Percentiles rank a stretch among this genome's conserved stretches.
These are phyloP conservation scores for Boechera retrofracta DNA, from an alignment of 345 rosid genomes.

Conservation along the genomic window DNA sequence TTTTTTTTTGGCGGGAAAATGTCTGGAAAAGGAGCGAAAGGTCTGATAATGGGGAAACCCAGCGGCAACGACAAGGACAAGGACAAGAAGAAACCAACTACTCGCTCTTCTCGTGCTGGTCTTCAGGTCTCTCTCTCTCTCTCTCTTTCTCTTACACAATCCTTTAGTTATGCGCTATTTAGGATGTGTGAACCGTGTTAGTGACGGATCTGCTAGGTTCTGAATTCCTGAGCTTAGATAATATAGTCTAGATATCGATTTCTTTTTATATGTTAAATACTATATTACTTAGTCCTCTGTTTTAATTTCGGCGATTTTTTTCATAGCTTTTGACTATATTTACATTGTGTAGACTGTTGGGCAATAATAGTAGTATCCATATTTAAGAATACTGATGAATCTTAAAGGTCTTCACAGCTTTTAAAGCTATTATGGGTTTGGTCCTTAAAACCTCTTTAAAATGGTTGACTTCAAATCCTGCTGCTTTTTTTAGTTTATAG, in stretches of 20 bases:
- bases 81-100: conserved; percentile 72
- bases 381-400: not conserved
- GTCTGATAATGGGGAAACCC: conserved; percentile 71
- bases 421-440: not conserved
- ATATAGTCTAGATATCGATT: not conserved
- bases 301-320: not conserved
- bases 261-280: not conserved
- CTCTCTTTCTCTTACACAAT: not conserved
- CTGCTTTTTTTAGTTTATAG: not conserved
- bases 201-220: conserved; percentile 31
- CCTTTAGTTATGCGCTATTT: not conserved
- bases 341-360: conserved; percentile 1
- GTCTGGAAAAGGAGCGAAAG: conserved; percentile 90
- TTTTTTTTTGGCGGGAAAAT: conserved; percentile 50
- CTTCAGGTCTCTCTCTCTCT: conserved; percentile 60
- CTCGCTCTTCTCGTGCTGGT: conserved; percentile 89
- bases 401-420: not conserved
- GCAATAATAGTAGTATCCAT: not conserved
- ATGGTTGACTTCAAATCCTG: not conserved
- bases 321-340: conserved; percentile 10
- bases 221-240: not conserved
- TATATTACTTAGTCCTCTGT: not conserved
- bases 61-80: conserved; percentile 64
- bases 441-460: not conserved
- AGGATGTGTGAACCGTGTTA: conserved; percentile 12